Evolutionary conservation across 495 filamentous ascomycete species (phyloP).

Genomic region (Patellaria atrata): DNA sequence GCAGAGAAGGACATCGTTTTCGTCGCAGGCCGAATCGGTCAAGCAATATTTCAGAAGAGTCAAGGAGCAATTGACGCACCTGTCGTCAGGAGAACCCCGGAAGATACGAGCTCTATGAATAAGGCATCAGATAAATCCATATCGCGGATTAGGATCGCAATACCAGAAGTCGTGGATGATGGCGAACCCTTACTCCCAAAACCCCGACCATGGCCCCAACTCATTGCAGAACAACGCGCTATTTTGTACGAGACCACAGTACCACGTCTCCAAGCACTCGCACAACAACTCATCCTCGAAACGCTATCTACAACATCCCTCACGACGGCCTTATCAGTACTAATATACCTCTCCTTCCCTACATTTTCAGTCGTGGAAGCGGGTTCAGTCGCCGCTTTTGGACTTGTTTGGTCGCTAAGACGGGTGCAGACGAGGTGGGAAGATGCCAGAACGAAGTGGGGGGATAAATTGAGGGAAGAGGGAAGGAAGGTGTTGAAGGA

Average conservation of each 20-base stretch:
- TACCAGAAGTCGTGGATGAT: constrained; percentile 11
- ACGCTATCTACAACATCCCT: constrained; percentile 52
- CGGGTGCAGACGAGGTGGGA: constrained; percentile 74
- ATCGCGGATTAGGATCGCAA: too few species aligned
- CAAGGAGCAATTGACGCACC: constrained; percentile 22
- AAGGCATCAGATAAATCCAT: too few species aligned
- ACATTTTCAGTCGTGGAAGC: constrained; percentile 53
- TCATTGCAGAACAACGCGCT: constrained; percentile 43
- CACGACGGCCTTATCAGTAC: constrained; percentile 46
- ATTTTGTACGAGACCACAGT: constrained; percentile 46
- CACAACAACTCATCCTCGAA: constrained; percentile 63
- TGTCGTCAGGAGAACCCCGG: constrained; percentile 3
- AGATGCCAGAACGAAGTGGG: constrained; percentile 50
- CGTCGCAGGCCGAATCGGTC: constrained; percentile 64
- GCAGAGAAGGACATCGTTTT: constrained; percentile 66
- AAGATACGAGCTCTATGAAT: too few species aligned
- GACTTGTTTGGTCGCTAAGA: constrained; percentile 55
- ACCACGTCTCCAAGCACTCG: constrained; percentile 62
- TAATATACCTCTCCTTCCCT: constrained; percentile 51
- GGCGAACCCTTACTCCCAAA: constrained; percentile 6
- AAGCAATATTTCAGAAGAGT: constrained; percentile 36
- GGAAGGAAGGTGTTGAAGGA: constrained; percentile 57
- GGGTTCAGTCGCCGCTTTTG: constrained; percentile 64
- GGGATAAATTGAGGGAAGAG: constrained; percentile 62
- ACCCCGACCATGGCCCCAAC: constrained; percentile 26